These are phyloP conservation scores for Aspergillus steynii DNA, from an alignment of 495 filamentous ascomycete genomes.

Conservation along the genomic window DNA sequence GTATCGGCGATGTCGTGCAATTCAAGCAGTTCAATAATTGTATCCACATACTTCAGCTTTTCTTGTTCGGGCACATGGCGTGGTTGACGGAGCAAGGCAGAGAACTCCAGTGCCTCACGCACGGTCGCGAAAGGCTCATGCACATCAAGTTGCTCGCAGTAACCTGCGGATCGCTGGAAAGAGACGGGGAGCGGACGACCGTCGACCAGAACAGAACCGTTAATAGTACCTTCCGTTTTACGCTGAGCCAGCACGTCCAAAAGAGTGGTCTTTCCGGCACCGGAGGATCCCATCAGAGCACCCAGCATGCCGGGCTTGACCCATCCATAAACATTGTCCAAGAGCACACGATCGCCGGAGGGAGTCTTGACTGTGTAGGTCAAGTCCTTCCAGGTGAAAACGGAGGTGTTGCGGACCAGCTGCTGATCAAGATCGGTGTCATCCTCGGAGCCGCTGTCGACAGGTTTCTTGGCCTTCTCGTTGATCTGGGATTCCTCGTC, in stretches of 20 bases:
- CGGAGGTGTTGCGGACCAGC: conserved; percentile 50
- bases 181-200: conserved; percentile 73
- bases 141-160: conserved; percentile 62
- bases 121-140: conserved; percentile 61
- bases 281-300: conserved; percentile 70
- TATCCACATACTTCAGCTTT: conserved; percentile 61
- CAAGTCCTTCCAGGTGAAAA: conserved; percentile 64
- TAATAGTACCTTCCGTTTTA: conserved; percentile 83
- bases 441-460: conserved; percentile 12
- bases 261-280: conserved; percentile 66
- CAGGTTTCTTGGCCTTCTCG: conserved; percentile 21
- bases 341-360: conserved; percentile 46
- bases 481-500: conserved; percentile 38
- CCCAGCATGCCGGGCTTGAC: conserved; percentile 82
- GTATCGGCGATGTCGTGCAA: conserved; percentile 57
- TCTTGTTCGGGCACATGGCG: conserved; percentile 49
- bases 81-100: conserved; percentile 57
- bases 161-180: conserved; percentile 72
- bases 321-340: conserved; percentile 85
- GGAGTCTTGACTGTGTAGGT: conserved; percentile 52
- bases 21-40: conserved; percentile 59
- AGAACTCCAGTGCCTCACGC: conserved; percentile 62
- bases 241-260: conserved; percentile 60
- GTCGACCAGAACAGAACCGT: conserved; percentile 83
- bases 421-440: conserved; percentile 24